These are phyloP conservation scores for Pythium chondricola DNA, from an alignment of 352 stramenopile species.

Conservation along the genomic window DNA sequence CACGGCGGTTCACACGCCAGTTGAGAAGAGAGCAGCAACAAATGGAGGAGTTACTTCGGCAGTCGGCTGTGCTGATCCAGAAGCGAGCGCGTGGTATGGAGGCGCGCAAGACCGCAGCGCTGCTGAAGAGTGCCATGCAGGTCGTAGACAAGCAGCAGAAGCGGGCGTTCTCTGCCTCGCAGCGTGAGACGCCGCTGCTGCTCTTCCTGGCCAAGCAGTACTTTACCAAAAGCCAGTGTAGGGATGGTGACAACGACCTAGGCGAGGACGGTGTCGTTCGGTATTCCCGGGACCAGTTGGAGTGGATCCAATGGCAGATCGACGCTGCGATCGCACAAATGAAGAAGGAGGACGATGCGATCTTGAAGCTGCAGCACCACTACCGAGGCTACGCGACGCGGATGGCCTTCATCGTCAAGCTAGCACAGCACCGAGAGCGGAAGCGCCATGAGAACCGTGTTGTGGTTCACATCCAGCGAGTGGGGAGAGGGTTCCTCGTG, in stretches of 20 bases:
- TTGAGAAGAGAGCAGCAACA: conserved; percentile 21
- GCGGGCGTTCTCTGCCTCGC: conserved; percentile 28
- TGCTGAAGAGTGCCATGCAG: conserved; percentile 36
- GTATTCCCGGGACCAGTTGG: conserved; percentile 34
- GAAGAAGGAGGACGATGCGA: conserved; percentile 28
- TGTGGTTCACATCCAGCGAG: conserved; percentile 27
- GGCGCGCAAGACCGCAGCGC: conserved; percentile 21
- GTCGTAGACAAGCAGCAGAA: conserved; percentile 39
- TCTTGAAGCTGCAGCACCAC: conserved; percentile 45
- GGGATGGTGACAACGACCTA: not conserved
- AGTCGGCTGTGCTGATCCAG: conserved; percentile 48
- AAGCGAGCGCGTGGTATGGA: conserved; percentile 45
- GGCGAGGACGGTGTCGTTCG: not conserved
- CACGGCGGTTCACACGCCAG: conserved; percentile 17
- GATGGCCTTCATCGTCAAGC: conserved; percentile 31
- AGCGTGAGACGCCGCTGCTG: conserved; percentile 36
- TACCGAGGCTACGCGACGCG: conserved; percentile 45
- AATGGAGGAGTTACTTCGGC: conserved; percentile 24
- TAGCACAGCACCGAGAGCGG: conserved; percentile 27
- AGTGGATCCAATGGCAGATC: conserved; percentile 37
- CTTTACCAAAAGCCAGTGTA: not conserved
- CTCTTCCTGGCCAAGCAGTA: conserved; percentile 45
- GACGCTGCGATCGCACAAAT: conserved; percentile 26
- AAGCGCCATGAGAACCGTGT: conserved; percentile 27
- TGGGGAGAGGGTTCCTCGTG: conserved; percentile 29